These are phyloP conservation scores for Hyphopichia pseudoburtonii DNA, from an alignment of 1,139 yeast genomes.

Conservation along the genomic window DNA sequence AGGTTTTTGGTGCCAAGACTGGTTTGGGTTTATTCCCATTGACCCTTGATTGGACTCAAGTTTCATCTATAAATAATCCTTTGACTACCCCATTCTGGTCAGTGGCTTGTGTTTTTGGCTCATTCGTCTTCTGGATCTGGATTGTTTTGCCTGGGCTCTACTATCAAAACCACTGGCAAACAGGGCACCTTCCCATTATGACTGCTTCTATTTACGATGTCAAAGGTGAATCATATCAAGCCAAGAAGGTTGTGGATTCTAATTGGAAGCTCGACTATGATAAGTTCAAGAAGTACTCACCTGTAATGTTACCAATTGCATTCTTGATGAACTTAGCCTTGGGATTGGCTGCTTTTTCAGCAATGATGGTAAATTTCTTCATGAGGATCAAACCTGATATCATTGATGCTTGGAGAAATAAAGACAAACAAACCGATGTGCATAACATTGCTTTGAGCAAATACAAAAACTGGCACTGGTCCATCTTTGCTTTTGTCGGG, in stretches of 20 bases:
- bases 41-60: slow-evolving; percentile 51
- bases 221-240: slow-evolving; percentile 43
- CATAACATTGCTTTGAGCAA: slow-evolving; percentile 4
- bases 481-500: background rate
- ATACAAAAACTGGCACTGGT: slow-evolving; percentile 5
- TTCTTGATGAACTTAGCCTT: slow-evolving; percentile 13
- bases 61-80: slow-evolving; percentile 9
- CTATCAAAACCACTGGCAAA: slow-evolving; percentile 13
- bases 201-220: slow-evolving; percentile 34
- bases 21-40: slow-evolving; percentile 58
- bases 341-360: slow-evolving; percentile 12
- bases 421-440: slow-evolving; percentile 1
- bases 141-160: slow-evolving; percentile 20
- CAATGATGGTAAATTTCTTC: slow-evolving; percentile 10
- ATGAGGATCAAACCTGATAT: slow-evolving; percentile 8
- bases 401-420: slow-evolving; percentile 1
- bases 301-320: slow-evolving; percentile 14
- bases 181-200: slow-evolving; percentile 17
- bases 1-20: slow-evolving; percentile 49
- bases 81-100: slow-evolving; percentile 11
- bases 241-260: slow-evolving; percentile 37
- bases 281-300: slow-evolving; percentile 41
- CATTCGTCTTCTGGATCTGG: slow-evolving; percentile 23
- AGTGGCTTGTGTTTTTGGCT: slow-evolving; percentile 25
- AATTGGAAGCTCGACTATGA: slow-evolving; percentile 37